Base-by-base conservation (phyloP, 495 filamentous ascomycete species). In the Lasiosphaeria hispida region DNA sequence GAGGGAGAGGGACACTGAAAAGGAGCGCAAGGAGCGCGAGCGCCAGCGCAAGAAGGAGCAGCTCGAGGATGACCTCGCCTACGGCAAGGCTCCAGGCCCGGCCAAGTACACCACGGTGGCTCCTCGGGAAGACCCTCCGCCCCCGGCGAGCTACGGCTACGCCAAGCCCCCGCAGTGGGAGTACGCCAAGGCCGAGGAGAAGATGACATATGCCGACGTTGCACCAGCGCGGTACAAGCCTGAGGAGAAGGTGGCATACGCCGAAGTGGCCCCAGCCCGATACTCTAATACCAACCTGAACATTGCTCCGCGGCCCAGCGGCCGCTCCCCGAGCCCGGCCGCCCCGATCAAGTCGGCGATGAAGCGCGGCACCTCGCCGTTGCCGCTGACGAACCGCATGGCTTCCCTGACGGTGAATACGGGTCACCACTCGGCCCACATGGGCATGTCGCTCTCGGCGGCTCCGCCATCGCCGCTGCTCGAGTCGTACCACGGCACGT, bases 401-500 rank as follows among this genome's bases (percentile, higher is more conserved):
- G 78, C 75, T 37, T 69, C 61, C 58, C 67, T 80, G 17, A 66
- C 67, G 17, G 74, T 80, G 40, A 67, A 70, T 40, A 75, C 73
- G 10, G 75, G 73, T 5, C 72, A 70, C 42, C 74, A 68, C 51
- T 69, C 73, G 7, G 63, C 69, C 13, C 60, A 58, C 3, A 30
- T 78, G 34, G 53, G 53, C 53, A 55, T 55, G 36, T 77, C 73
- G 42, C 70, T 82, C 13, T 68, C 76, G 40, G 79, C 87, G 7
- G 82, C 88, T 9, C 89, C 90, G 1, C 82, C 86, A 8, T 94
- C 89, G 56, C 94, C 94, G 0, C 77, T 97, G 14, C 81, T 96
- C 10, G 94, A 97, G 72, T 87, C 94, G 1, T 98, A 98, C 73
- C 86, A 86, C 57, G 94, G 94, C 7, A 96, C 92, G 1, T 98